These are phyloP conservation scores for Pleurotus giganteus DNA, from an alignment of 768 basidiomycete genomes.

Conservation along the genomic window DNA sequence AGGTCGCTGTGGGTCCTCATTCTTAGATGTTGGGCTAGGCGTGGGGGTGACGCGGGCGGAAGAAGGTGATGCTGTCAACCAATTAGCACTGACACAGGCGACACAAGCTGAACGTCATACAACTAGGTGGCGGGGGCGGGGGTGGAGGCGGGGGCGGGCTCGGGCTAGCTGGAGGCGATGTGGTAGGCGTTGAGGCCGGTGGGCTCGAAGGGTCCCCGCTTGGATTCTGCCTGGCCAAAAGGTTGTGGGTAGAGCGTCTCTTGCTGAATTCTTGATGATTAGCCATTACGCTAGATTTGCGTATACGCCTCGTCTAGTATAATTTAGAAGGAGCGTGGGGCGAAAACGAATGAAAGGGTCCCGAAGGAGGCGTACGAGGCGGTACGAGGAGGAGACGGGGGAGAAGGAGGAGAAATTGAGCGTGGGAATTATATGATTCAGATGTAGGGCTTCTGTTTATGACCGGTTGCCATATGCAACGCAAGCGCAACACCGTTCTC, in stretches of 20 bases:
- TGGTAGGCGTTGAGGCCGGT: not conserved
- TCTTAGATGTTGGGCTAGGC: not conserved
- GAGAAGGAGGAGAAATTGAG: conserved; percentile 1
- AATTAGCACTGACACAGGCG: not conserved
- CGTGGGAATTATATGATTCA: not conserved
- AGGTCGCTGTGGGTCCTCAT: not conserved
- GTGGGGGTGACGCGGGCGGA: not conserved
- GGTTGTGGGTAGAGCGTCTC: conserved; percentile 3
- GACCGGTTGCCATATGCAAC: conserved; percentile 4
- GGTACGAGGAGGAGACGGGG: conserved; percentile 1
- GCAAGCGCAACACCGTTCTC: conserved; percentile 2
- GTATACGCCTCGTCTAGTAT: not conserved
- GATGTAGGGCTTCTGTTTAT: not conserved
- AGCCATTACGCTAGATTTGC: conserved; percentile 4
- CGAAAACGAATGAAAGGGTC: conserved; percentile 5
- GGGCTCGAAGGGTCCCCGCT: not conserved
- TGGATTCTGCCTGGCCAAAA: conserved; percentile 4
- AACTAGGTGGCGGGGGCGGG: not conserved
- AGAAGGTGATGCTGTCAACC: not conserved
- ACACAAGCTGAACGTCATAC: not conserved
- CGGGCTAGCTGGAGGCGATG: not conserved
- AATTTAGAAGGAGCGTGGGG: not conserved
- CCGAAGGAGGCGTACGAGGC: not conserved
- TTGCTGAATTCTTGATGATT: conserved; percentile 4
- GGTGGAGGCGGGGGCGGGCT: not conserved